Evolutionary conservation across 192 early-diverging fungal species (phyloP).

Genomic region (Umbelopsis ramanniana): DNA sequence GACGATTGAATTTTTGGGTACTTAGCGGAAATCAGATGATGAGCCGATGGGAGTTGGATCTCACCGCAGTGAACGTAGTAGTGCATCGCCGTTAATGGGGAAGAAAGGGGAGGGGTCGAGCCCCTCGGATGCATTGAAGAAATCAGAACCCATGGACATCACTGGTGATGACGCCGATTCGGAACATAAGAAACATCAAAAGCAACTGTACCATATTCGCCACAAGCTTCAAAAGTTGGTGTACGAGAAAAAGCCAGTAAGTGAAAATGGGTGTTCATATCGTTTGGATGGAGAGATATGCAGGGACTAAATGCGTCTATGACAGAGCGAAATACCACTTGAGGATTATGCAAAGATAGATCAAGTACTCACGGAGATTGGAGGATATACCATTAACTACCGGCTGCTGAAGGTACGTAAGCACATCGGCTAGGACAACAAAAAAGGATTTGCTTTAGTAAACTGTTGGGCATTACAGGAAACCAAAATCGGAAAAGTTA

Average conservation of each 20-base stretch:
- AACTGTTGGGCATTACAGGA: constrained; percentile 20
- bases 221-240: constrained; percentile 43
- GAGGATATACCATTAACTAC: constrained; percentile 35
- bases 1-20: neutral
- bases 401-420: constrained; percentile 37
- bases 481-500: constrained; percentile 48
- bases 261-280: neutral
- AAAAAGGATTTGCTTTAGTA: neutral
- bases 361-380: constrained; percentile 39
- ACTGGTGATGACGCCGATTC: constrained; percentile 5
- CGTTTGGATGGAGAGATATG: no score
- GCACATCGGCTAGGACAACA: neutral
- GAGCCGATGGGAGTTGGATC: neutral
- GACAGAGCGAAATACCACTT: constrained; percentile 37
- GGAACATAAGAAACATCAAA: constrained; percentile 5
- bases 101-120: constrained; percentile 7
- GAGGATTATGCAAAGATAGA: constrained; percentile 43
- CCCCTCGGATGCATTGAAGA: neutral
- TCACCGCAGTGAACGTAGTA: constrained; percentile 13
- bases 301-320: neutral
- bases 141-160: constrained; percentile 9
- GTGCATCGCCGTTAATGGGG: constrained; percentile 4
- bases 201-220: constrained; percentile 34
- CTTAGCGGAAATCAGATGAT: constrained; percentile 6
- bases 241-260: constrained; percentile 44